Percentiles rank a stretch among this genome's conserved stretches.
Conservation (phyloP, 306 rosid genomes). For the Luffa acutangula region DNA sequence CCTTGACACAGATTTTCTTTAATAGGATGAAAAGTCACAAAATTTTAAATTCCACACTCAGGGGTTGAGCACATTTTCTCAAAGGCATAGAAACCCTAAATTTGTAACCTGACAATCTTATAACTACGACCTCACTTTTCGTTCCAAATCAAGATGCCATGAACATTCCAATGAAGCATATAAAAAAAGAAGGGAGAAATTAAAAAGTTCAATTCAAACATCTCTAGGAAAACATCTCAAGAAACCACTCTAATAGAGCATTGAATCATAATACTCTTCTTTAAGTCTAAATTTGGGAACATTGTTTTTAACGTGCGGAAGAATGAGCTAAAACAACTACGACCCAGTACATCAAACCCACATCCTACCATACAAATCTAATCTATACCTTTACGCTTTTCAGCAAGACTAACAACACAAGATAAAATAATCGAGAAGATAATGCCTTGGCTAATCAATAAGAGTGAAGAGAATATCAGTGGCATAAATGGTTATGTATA, state of each 20-base stretch:
- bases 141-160: neutral
- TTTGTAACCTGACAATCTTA: too few relatives aligned
- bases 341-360: neutral
- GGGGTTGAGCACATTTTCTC: too few relatives aligned
- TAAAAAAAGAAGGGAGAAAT: neutral
- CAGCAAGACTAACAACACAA: neutral
- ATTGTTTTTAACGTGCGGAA: neutral
- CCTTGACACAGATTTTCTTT: too few relatives aligned
- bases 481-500: neutral
- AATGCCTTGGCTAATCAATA: too few relatives aligned
- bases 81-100: too few relatives aligned
- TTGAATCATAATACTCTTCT: too few relatives aligned
- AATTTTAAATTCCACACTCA: too few relatives aligned
- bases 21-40: too few relatives aligned
- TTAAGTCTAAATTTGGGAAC: neutral
- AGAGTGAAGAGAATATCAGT: neutral
- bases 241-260: neutral
- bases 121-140: too few relatives aligned
- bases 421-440: neutral
- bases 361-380: neutral
- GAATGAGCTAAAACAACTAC: too few relatives aligned
- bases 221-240: neutral
- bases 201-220: neutral
- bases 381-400: neutral
- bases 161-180: neutral